Evolutionary conservation across 2,329 filamentous ascomycete species (phyloP).

Genomic region (Alternaria sp.): DNA sequence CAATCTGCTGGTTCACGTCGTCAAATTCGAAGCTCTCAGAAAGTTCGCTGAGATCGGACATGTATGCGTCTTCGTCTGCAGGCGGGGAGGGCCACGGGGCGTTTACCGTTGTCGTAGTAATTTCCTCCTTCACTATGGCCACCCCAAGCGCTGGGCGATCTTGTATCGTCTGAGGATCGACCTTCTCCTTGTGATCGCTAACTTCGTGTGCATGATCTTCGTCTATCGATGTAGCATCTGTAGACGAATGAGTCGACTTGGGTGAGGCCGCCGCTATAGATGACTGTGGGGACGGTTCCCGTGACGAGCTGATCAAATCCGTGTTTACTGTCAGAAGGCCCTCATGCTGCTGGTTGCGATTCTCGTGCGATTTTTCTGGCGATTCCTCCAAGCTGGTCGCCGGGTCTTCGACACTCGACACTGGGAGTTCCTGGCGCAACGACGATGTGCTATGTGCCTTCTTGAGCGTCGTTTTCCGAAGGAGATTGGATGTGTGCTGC

Average conservation of each 20-base stretch:
- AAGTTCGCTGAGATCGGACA: slow-evolving; percentile 52
- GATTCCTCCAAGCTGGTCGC: slow-evolving; percentile 25
- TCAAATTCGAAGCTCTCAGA: slow-evolving; percentile 51
- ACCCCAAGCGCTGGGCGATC: slow-evolving; percentile 38
- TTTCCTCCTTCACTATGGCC: slow-evolving; percentile 40
- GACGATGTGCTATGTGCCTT: slow-evolving; percentile 46
- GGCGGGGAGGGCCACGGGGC: slow-evolving; percentile 40
- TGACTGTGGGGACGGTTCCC: slow-evolving; percentile 41
- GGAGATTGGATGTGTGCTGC: slow-evolving; percentile 20
- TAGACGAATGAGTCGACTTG: slow-evolving; percentile 45
- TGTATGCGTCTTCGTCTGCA: slow-evolving; percentile 39
- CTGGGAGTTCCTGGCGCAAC: slow-evolving; percentile 39
- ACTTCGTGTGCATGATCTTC: slow-evolving; percentile 34
- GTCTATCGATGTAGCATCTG: slow-evolving; percentile 50
- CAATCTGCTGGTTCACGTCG: slow-evolving; percentile 45
- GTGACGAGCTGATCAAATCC: slow-evolving; percentile 40
- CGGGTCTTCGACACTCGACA: slow-evolving; percentile 46
- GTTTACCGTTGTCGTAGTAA: slow-evolving; percentile 39
- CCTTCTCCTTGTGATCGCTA: slow-evolving; percentile 28
- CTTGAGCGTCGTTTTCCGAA: slow-evolving; percentile 39
- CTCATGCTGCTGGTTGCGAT: slow-evolving; percentile 45
- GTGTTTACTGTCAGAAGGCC: slow-evolving; percentile 40
- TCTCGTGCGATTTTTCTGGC: slow-evolving; percentile 30
- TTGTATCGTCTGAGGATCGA: slow-evolving; percentile 32
- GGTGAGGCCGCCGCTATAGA: slow-evolving; percentile 38